Base-by-base conservation (phyloP, 768 basidiomycete genomes). In the Boletellus ananiceps region DNA sequence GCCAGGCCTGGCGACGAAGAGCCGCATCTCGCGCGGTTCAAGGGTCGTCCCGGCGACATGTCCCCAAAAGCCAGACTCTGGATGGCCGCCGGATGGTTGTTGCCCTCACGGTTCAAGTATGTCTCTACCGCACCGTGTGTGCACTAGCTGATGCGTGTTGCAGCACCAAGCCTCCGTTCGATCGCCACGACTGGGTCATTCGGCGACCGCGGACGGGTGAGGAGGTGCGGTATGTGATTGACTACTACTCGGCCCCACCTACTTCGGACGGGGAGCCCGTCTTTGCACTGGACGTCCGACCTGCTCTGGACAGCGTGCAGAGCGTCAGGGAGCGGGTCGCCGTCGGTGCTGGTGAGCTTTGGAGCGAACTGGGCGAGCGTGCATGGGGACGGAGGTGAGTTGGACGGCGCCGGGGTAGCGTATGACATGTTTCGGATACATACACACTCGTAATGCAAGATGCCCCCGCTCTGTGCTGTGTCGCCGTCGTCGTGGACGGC, bases 121-220 rank as follows among this genome's bases (percentile, higher is more conserved):
- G 86, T 74, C 33, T 16, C 35, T 6, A 32, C 16, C 44, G 6
- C 23, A 27, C 14, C 11, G 14, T 23, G 19, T 15, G 18, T 11
- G n/a, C n/a, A 23, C 8, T n/a, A 38, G 40, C 35, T 58, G 43
- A 51, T 33, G 19, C 43, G 41, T 40, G 46, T 12, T 40, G 29
- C 40, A 98, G 94, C 70, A 75, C 83, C 36, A 88, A 93, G 62
- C 89, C 92, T 5, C 96, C 95, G 1, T 98, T 99, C 63, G 96
- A 99, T 64, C 84, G 96, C 8, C 96, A 99, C 66, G 96, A 99
- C 71, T 99, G 96, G 96, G 71, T 96, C 45, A 78, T 99, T 46
- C 86, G 86, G 27, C 84, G 95, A 44, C 83, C 85, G 29, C 72
- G 74, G 35, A 84, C 86, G 1, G 84, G 88, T 15, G 81, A 88